phyloP scores from a whole-genome alignment of 768 basidiomycete genomes.

The Xanthoconium purpureum region DNA sequence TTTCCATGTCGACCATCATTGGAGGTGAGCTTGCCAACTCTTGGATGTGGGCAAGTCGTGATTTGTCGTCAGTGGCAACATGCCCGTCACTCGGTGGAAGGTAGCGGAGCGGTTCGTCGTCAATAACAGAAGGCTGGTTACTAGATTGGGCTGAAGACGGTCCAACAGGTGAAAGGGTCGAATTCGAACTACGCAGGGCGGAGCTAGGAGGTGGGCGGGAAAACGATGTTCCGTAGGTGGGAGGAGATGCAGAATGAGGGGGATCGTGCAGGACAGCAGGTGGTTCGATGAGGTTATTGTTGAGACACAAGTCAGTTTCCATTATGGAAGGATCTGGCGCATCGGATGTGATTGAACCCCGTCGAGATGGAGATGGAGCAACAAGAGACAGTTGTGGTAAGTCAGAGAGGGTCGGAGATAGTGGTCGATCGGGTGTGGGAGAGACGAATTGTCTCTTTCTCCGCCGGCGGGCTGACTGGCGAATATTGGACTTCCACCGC shows the following conservation, averaged over 20 bases:
- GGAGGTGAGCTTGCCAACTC: conserved; percentile 55
- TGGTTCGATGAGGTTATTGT: not conserved
- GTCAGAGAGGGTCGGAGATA: conserved; percentile 19
- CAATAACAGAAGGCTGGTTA: not conserved
- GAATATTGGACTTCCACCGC: conserved; percentile 65
- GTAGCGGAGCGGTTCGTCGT: conserved; percentile 29
- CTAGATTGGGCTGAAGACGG: conserved; percentile 4
- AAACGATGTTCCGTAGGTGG: conserved; percentile 44
- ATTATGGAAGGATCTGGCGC: conserved; percentile 4
- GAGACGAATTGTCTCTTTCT: conserved; percentile 24
- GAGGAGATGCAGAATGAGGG: conserved; percentile 34
- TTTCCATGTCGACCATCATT: conserved; percentile 8
- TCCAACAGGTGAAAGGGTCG: conserved; percentile 12
- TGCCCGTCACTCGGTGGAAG: conserved; percentile 44
- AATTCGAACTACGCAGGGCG: conserved; percentile 3
- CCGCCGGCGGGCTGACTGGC: conserved; percentile 59
- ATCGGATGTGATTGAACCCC: conserved; percentile 26
- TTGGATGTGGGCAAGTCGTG: conserved; percentile 50
- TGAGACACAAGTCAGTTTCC: not conserved
- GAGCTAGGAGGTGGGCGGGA: conserved; percentile 3
- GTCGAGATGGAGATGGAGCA: conserved; percentile 20
- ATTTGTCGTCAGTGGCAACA: conserved; percentile 65
- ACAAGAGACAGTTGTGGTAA: conserved; percentile 5
- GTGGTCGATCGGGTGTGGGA: conserved; percentile 8
- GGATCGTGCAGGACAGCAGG: conserved; percentile 1